phyloP scores from a whole-genome alignment of 768 basidiomycete species.

The Mycena kentingensis region DNA sequence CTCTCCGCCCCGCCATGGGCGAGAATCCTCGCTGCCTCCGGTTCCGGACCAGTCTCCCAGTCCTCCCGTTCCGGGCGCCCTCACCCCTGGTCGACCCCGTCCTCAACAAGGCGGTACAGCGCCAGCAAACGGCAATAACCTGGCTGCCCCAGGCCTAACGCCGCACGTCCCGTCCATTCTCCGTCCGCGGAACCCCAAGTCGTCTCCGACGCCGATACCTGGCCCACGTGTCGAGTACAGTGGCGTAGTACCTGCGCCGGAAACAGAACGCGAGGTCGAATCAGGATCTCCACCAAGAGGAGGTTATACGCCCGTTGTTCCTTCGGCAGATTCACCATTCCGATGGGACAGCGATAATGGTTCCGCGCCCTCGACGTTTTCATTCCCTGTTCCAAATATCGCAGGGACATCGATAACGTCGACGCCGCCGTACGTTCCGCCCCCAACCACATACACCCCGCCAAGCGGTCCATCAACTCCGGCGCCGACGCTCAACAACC shows the following conservation, averaged over 20 bases:
- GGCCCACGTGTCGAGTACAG: slow-evolving; percentile 20
- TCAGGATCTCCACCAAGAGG: slow-evolving; percentile 4
- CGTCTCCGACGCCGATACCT: slow-evolving; percentile 24
- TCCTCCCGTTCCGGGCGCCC: slow-evolving; percentile 22
- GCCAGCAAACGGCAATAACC: slow-evolving; percentile 14
- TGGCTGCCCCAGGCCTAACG: slow-evolving; percentile 15
- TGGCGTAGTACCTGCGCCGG: slow-evolving; percentile 13
- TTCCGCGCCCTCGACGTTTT: slow-evolving; percentile 17
- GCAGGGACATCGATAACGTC: slow-evolving; percentile 12
- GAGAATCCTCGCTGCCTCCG: slow-evolving; percentile 42
- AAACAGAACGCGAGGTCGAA: background rate
- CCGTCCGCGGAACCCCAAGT: slow-evolving; percentile 40
- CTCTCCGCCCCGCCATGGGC: slow-evolving; percentile 21
- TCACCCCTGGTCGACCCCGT: slow-evolving; percentile 26
- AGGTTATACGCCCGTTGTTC: slow-evolving; percentile 17
- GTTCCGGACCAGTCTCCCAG: slow-evolving; percentile 33
- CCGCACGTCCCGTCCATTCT: slow-evolving; percentile 42
- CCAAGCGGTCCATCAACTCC: slow-evolving; percentile 6
- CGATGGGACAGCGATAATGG: slow-evolving; percentile 13
- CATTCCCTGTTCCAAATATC: slow-evolving; percentile 36
- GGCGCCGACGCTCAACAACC: slow-evolving; percentile 9
- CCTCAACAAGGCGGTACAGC: slow-evolving; percentile 22
- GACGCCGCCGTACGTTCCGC: slow-evolving; percentile 6
- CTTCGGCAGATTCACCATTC: slow-evolving; percentile 7
- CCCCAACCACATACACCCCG: slow-evolving; percentile 6